A percentile compares a stretch with the other conserved stretches of the same genome.
Conservation (phyloP, 345 rosid species). For the Hevea brasiliensis region DNA sequence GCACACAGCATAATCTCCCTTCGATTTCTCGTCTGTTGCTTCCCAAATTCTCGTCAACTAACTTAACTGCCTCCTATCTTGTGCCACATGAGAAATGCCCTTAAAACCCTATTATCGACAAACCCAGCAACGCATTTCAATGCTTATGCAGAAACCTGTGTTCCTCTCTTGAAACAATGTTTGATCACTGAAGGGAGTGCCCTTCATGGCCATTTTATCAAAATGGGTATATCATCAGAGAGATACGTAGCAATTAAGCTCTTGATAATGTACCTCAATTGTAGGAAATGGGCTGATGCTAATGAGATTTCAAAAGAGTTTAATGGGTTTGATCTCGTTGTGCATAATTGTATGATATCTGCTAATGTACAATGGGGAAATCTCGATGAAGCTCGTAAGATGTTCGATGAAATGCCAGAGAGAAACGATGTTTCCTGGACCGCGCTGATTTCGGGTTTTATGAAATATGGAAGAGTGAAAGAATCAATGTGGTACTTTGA, state of each 20-base stretch:
- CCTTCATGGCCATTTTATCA: conserved; percentile 50
- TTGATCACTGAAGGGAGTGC: conserved; percentile 34
- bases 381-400: conserved; percentile 40
- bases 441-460: conserved; percentile 48
- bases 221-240: conserved; percentile 43
- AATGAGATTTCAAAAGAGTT: conserved; percentile 44
- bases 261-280: conserved; percentile 47
- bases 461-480: conserved; percentile 48
- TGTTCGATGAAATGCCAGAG: conserved; percentile 64
- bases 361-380: conserved; percentile 42
- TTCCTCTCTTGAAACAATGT: conserved; percentile 35
- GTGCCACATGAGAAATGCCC: conserved; percentile 31
- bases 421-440: conserved; percentile 62
- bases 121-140: conserved; percentile 30
- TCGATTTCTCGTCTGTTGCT: too few species aligned
- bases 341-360: conserved; percentile 48
- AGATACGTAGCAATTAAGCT: conserved; percentile 46
- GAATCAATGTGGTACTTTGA: conserved; percentile 53
- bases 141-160: conserved; percentile 19
- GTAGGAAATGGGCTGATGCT: conserved; percentile 40
- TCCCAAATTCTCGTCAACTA: conserved; percentile 18
- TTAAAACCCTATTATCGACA: conserved; percentile 26
- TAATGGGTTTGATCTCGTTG: conserved; percentile 45
- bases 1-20: too few species aligned
- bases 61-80: conserved; percentile 24